Base-by-base conservation (phyloP, 2,329 filamentous ascomycete species). In the Lasiodiplodia sp. region DNA sequence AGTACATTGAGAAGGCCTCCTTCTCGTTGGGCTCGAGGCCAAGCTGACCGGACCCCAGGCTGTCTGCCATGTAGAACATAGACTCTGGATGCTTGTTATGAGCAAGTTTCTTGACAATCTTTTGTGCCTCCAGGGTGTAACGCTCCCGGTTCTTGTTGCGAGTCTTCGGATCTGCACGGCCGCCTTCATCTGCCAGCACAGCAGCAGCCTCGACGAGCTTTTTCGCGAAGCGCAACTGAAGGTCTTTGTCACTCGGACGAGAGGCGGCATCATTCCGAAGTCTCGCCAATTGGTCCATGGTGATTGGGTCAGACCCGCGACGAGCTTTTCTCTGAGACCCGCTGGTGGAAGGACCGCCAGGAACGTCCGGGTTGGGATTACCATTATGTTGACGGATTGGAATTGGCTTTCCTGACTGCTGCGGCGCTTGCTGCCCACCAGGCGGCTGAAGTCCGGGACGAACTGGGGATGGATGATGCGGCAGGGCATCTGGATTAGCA, bases 21-120 rank as follows among this genome's bases (percentile, higher is more conserved):
- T 96, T 97, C 65, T 92, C 88, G 74, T 98, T 95, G 0, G 89
- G 86, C 73, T 95, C 90, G 14, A 92, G 82, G 5, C 94, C 93
- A 25, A 98, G 87, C 10, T 88, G 82, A 4, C 95, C 94, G 72
- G 91, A 90, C 2, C 96, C 95, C 73, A 96, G 90, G 76, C 92
- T 93, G 78, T 98, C 96, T 23, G 95, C 96, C 65, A 97, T 82
- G 73, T 93, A 93, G 81, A 99, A 99, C 89, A 97, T 97, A 37
- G 95, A 94, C 10, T 97, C 94, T 0, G 89, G 81, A 74, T 95
- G 92, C 70, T 92, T 90, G 14, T 84, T 85, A 63, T 87, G 87
- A 8, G 90, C 89, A 11, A 98, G 85, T 79, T 97, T 97, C 83
- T 97, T 97, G 53, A 98, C 83, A 28, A 94, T 89, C 80, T 97